Conservation (phyloP, 768 basidiomycete species). For the Leccinum truebloodii region DNA sequence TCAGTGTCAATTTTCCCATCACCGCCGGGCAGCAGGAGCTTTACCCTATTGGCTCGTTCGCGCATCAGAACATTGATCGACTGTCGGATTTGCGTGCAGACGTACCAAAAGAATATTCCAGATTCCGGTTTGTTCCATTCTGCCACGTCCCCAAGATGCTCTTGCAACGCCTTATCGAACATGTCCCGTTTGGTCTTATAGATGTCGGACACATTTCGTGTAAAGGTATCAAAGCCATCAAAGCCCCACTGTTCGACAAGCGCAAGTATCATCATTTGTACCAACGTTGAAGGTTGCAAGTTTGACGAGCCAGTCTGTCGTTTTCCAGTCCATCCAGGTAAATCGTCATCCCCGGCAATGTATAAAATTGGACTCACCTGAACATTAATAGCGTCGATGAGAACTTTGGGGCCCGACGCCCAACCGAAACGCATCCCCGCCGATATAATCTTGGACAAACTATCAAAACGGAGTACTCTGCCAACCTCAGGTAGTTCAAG, state of each 20-base stretch:
- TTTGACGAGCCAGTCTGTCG: slow-evolving; percentile 64
- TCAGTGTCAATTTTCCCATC: slow-evolving; percentile 57
- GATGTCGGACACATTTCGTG: slow-evolving; percentile 56
- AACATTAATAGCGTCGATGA: no score
- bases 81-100: no score
- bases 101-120: neutral
- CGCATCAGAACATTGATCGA: no score
- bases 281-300: slow-evolving; percentile 57
- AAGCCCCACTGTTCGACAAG: slow-evolving; percentile 70
- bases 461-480: slow-evolving; percentile 75
- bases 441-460: slow-evolving; percentile 52
- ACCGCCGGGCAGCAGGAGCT: slow-evolving; percentile 44
- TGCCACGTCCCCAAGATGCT: slow-evolving; percentile 69
- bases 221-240: slow-evolving; percentile 68
- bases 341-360: neutral
- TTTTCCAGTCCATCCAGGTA: neutral
- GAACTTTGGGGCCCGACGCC: no score
- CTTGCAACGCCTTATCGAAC: slow-evolving; percentile 69
- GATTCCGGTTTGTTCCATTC: slow-evolving; percentile 58
- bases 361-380: no score
- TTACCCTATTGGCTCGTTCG: slow-evolving; percentile 44
- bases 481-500: neutral
- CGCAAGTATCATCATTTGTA: slow-evolving; percentile 57
- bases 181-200: slow-evolving; percentile 67
- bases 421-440: no score